These are phyloP conservation scores for Entomortierella parvispora DNA, from an alignment of 192 early-diverging fungal genomes.

Conservation along the genomic window DNA sequence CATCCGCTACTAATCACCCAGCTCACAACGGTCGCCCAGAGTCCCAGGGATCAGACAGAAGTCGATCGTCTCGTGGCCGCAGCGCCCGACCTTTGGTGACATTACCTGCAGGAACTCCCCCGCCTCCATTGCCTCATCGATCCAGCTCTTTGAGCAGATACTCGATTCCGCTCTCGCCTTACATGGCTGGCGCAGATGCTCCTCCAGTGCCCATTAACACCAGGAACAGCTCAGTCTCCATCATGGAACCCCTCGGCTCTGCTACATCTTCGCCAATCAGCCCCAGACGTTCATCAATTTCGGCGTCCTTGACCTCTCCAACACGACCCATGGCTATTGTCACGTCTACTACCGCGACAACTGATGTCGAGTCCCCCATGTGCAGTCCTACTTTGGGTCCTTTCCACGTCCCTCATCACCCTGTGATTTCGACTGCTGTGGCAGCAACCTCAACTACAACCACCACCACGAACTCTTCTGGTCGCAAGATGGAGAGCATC, in stretches of 20 bases:
- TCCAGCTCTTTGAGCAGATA: conserved; percentile 38
- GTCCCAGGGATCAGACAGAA: conserved; percentile 31
- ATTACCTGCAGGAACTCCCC: conserved; percentile 30
- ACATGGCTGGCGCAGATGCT: conserved; percentile 31
- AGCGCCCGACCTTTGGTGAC: conserved; percentile 26
- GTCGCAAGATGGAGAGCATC: conserved; percentile 9
- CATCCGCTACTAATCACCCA: conserved; percentile 1
- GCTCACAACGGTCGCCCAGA: conserved; percentile 18
- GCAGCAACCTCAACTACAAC: neutral
- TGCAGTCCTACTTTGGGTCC: conserved; percentile 31
- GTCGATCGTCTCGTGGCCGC: conserved; percentile 26
- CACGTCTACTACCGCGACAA: neutral
- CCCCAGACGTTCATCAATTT: neutral
- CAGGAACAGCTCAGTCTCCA: conserved; percentile 7
- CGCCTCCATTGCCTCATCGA: conserved; percentile 41
- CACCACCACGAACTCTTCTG: neutral
- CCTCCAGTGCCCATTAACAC: conserved; percentile 36
- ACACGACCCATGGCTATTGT: neutral
- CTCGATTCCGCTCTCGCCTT: conserved; percentile 34
- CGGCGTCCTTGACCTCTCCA: neutral
- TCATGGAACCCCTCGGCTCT: neutral
- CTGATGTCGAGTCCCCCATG: neutral
- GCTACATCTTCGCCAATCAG: neutral
- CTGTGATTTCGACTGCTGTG: conserved; percentile 4
- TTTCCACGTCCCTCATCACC: conserved; percentile 25